phyloP scores from a whole-genome alignment of 495 filamentous ascomycete genomes.

The Aspergillus nanangensis region DNA sequence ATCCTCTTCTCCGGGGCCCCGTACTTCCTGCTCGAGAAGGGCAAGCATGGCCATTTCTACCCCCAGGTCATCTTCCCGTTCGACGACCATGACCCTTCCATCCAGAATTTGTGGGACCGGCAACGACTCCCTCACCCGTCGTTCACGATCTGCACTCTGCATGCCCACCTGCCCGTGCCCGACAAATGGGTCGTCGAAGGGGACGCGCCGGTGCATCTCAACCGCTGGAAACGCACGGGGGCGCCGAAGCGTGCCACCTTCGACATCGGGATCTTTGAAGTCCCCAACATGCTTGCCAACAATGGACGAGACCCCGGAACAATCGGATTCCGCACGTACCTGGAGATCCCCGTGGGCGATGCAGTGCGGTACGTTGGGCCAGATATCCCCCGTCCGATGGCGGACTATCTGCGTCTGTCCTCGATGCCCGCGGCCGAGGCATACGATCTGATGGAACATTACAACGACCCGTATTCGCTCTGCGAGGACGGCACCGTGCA shows the following conservation, averaged over 20 bases:
- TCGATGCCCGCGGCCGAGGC: conserved; percentile 26
- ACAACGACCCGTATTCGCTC: conserved; percentile 27
- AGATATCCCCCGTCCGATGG: conserved; percentile 21
- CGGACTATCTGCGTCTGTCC: conserved; percentile 28
- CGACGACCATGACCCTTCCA: conserved; percentile 55
- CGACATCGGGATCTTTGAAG: conserved; percentile 53
- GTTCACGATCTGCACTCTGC: conserved; percentile 43
- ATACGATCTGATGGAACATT: conserved; percentile 35
- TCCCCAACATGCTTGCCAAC: conserved; percentile 72
- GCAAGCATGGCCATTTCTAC: conserved; percentile 52
- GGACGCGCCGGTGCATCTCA: conserved; percentile 21
- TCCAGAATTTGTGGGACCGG: conserved; percentile 61
- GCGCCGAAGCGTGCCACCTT: conserved; percentile 46
- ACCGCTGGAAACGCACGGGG: conserved; percentile 22
- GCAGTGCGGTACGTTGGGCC: conserved; percentile 39
- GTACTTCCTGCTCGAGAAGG: conserved; percentile 55
- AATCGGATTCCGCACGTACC: conserved; percentile 67
- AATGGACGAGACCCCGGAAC: conserved; percentile 67
- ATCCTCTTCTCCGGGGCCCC: conserved; percentile 74
- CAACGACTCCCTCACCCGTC: conserved; percentile 40
- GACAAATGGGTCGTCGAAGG: conserved; percentile 33
- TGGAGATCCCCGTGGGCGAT: conserved; percentile 66
- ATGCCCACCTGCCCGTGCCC: conserved; percentile 39
- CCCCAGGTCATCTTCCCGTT: conserved; percentile 67
- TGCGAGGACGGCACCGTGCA: conserved; percentile 29